Evolutionary conservation across 2,329 filamentous ascomycete genomes (phyloP), one percentile per base, ranked within the genome.

Genomic region (Xylaria sp.): DNA sequence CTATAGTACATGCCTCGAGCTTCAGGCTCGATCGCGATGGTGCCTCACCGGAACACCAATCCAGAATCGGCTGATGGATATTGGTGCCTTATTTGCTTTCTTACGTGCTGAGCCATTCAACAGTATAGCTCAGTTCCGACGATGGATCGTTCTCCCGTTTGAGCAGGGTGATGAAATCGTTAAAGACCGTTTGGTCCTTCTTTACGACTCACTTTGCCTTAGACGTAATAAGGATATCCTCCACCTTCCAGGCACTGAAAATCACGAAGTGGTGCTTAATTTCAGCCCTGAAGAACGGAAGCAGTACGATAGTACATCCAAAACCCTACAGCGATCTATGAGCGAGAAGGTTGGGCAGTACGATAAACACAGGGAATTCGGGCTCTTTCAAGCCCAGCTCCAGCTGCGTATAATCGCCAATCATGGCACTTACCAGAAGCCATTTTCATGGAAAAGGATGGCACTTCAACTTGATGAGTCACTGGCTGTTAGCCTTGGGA

Each of bases 21-120:
- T 89, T 0, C 63, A 72, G 1, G 81, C 85, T 0, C 76, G 78
- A 2, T 82, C 80, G 0, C 79, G 86, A 9, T 88, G 86, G 85
- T 86, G 84, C 68, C 77, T 87, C 0, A 84, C 83, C 0, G 85
- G 84, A 0, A 87, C 85, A 0, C 86, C 85, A 0, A 83, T 88
- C 28, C 86, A 88, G 65, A 88, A 88, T 69, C 77, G 76, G 1
- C 77, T 88, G 0, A 82, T 83, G 7, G 86, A 88, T 57, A 79
- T 88, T 3, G 85, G 83, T 0, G 80, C 85, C 0, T 76, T 88
- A 0, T 80, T 87, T 48, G 78, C 80, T 0, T 87, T 88, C 68
- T 72, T 87, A 25, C 75, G 78, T 50, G 78, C 81, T 0, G 75
- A 76, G 23, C 81, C 80, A 0, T 83, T 86, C 65, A 75, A 81